Percentiles rank a stretch among this genome's conserved stretches.
Evolutionary conservation across 768 basidiomycete species (phyloP).

Genomic region (Mycena metata): DNA sequence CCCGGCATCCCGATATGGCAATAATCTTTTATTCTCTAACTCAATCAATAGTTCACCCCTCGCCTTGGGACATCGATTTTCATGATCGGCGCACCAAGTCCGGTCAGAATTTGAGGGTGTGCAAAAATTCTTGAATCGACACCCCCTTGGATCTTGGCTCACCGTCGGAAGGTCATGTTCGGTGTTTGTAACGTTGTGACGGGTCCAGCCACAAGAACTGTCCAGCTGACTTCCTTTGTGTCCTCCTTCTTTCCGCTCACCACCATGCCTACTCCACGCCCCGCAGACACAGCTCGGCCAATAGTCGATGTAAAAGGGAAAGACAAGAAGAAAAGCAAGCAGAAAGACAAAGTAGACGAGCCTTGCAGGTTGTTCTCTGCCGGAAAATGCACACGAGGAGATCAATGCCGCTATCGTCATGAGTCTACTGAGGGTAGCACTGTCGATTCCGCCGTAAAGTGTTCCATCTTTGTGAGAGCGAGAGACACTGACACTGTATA

Average conservation of each 20-base stretch:
- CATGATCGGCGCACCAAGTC: no score
- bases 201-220: constrained; percentile 9
- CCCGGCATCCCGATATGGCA: no score
- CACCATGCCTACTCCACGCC: constrained; percentile 11
- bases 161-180: no score
- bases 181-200: no score
- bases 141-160: no score
- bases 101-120: no score
- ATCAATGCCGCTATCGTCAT: constrained; percentile 16
- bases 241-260: constrained; percentile 10
- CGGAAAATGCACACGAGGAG: constrained; percentile 15
- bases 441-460: constrained; percentile 13
- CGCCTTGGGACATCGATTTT: no score
- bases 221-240: constrained; percentile 17
- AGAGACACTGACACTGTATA: constrained; percentile 1
- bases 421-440: constrained; percentile 15
- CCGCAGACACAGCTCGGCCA: constrained; percentile 8
- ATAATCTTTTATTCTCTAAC: no score
- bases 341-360: constrained; percentile 18
- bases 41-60: no score
- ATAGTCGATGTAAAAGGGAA: constrained; percentile 17
- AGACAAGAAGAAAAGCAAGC: constrained; percentile 12
- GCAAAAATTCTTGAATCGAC: no score
- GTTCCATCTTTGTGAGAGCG: constrained; percentile 6
- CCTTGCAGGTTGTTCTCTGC: constrained; percentile 21